A percentile compares a stretch with the other conserved stretches of the same genome.
Conservation (phyloP, 176 grass and related monocot genomes). For the Avena sativa region DNA sequence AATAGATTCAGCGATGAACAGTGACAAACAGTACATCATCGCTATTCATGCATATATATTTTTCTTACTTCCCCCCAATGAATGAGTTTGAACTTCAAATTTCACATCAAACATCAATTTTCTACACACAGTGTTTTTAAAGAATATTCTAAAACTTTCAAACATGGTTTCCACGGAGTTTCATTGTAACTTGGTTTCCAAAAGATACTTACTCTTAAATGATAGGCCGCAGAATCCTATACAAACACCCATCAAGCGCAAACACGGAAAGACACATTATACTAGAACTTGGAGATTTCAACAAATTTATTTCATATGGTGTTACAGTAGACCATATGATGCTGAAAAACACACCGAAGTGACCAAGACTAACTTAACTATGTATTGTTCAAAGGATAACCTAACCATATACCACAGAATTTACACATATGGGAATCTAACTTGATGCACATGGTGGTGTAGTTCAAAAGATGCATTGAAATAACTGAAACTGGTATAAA, state of each 20-base stretch:
- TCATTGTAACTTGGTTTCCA: background rate
- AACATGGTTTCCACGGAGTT: background rate
- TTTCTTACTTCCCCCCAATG: background rate
- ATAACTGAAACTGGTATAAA: background rate
- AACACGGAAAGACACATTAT: background rate
- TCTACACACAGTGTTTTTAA: background rate
- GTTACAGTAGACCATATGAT: background rate
- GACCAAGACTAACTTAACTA: background rate
- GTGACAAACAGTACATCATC: background rate
- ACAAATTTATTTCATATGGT: background rate
- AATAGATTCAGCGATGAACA: background rate
- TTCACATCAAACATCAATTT: background rate
- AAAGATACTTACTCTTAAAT: background rate
- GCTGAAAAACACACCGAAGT: background rate
- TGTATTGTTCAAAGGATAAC: slow-evolving; percentile 9
- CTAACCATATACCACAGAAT: background rate
- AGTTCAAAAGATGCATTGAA: background rate
- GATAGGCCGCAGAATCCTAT: background rate
- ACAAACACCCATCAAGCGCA: background rate
- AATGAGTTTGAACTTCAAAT: background rate
- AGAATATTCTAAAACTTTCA: background rate
- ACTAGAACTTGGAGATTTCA: background rate
- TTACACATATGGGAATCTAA: background rate
- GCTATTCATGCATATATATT: background rate
- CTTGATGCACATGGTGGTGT: background rate